These are phyloP conservation scores for Epichloe uncinata DNA, from an alignment of 2,329 filamentous ascomycete species.

Conservation along the genomic window DNA sequence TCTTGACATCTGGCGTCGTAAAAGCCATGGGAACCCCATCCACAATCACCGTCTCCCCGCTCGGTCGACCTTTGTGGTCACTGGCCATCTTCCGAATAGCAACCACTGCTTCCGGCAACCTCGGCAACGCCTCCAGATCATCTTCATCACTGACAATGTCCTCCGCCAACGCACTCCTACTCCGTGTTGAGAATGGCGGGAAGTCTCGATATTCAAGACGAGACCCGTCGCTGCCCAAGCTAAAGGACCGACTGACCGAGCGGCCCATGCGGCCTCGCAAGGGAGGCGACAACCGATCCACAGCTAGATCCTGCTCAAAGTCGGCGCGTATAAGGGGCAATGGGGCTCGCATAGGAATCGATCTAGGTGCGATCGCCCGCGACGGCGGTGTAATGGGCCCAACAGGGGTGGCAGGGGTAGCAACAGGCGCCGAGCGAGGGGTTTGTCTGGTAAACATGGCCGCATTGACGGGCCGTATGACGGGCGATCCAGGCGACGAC, in stretches of 20 bases:
- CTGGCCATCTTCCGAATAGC: conserved; percentile 15
- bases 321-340: conserved; percentile 22
- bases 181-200: conserved; percentile 23
- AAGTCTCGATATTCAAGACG: conserved; percentile 22
- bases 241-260: conserved; percentile 22
- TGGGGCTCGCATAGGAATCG: conserved; percentile 17
- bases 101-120: conserved; percentile 21
- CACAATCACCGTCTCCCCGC: conserved; percentile 16
- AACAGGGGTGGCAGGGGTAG: neutral
- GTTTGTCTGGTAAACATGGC: neutral
- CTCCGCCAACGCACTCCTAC: conserved; percentile 16
- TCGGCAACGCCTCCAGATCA: conserved; percentile 17
- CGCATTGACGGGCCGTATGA: conserved; percentile 18
- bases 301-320: conserved; percentile 25
- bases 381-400: conserved; percentile 13
- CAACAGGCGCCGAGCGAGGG: neutral
- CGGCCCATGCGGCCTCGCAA: conserved; percentile 16
- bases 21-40: conserved; percentile 19
- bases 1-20: conserved; percentile 18
- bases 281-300: conserved; percentile 25
- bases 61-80: conserved; percentile 7
- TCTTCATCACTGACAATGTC: conserved; percentile 9
- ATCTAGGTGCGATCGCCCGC: conserved; percentile 15
- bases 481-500: conserved; percentile 17
- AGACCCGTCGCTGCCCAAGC: conserved; percentile 19